Evolutionary conservation across 768 basidiomycete species (phyloP), one percentile per base, ranked within the genome.

Genomic region (Terana coerulea): DNA sequence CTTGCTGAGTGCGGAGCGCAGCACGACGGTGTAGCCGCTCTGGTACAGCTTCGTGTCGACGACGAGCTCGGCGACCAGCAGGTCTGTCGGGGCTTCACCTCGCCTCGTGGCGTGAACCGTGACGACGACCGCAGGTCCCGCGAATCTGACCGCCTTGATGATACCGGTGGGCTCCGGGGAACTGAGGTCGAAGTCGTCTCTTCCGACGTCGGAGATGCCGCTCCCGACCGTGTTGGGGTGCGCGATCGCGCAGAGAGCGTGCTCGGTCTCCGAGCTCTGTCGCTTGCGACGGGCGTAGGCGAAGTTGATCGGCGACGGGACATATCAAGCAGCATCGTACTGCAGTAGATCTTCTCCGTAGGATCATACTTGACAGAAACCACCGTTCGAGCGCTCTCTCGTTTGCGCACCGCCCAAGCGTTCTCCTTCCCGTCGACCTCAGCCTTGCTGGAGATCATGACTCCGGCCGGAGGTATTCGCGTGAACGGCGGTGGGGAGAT

Each of bases 1-100:
- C 52, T 73, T 71, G 44, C 76, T 70, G 55, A 76, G 65, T 21
- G 61, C 66, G 22, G 81, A 81, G 40, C 62, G 61, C 36, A 83
- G 61, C 3, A 63, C 55, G 24, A 88, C 72, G 24, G 76, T 72
- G 55, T 90, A 92, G n/a, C 90, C 90, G 35, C 77, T 75, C 0
- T 86, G 80, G 68, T 88, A 93, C 52, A 89, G 71, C 64, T 86
- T 87, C 49, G 88, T 83, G 68, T 94, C 91, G 24, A 92, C 75
- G 24, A 92, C 78, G 26, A 93, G 63, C 67, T 95, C 93, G 2
- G 80, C 80, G 15, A 93, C 80, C 17, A 92, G 68, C 40, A 92
- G 67, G 64, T 95, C 91, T 46, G 77, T 75, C n/a, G 74, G 69
- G 37, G 76, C 49, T 74, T 76, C 51, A 84, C 75, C 59, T 84